phyloP scores from a whole-genome alignment of 2,329 filamentous ascomycete genomes.

The Sporothrix schenckii region DNA sequence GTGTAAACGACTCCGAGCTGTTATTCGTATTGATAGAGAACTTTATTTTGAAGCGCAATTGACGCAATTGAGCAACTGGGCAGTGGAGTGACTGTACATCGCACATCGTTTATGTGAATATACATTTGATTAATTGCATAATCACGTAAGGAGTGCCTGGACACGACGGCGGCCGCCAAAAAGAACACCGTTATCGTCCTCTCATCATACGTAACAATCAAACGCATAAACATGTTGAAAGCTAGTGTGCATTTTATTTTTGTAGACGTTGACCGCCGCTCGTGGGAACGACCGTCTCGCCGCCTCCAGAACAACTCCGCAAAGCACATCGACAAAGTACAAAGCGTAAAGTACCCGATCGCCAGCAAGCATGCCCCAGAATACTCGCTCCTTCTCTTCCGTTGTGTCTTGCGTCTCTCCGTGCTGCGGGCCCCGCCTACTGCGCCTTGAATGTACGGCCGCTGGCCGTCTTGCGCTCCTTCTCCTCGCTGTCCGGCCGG shows the following conservation, averaged over 20 bases:
- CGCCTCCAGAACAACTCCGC: neutral
- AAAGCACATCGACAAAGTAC: neutral
- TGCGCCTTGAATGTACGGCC: slow-evolving; percentile 79
- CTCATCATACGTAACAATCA: neutral
- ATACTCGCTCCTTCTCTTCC: neutral
- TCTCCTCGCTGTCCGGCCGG: slow-evolving; percentile 92
- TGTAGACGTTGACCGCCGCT: neutral
- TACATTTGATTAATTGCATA: slow-evolving; percentile 3
- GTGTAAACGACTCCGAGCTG: slow-evolving; percentile 4
- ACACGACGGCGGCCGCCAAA: neutral
- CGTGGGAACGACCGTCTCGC: neutral
- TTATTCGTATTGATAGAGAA: too few species aligned
- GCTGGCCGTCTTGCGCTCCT: slow-evolving; percentile 96
- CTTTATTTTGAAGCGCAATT: too few species aligned
- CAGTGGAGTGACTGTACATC: neutral
- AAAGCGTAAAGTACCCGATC: neutral
- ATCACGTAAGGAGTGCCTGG: neutral
- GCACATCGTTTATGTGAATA: neutral
- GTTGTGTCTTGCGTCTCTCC: too few species aligned
- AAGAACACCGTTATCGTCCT: neutral
- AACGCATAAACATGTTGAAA: slow-evolving; percentile 14
- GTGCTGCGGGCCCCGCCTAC: neutral
- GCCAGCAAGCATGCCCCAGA: neutral
- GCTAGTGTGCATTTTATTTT: neutral
- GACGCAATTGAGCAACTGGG: too few species aligned